These are phyloP conservation scores for Phytomonas sp. DNA, from an alignment of 208 protist species.

Conservation along the genomic window DNA sequence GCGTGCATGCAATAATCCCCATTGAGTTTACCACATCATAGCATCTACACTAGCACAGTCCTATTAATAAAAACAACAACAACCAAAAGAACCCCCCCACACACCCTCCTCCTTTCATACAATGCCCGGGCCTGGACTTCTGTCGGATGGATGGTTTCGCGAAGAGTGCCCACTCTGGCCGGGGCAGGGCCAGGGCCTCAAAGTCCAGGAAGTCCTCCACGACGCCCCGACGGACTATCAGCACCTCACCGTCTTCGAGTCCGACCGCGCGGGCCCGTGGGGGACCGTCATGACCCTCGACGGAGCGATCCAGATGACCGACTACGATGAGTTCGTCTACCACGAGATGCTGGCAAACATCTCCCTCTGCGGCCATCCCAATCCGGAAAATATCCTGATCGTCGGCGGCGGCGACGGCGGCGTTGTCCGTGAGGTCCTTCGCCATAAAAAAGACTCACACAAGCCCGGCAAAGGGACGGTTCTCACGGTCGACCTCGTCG, in stretches of 20 bases:
- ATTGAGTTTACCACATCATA: too few relatives aligned
- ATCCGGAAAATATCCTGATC: conserved; percentile 92
- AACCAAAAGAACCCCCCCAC: background rate
- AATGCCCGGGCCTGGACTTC: conserved; percentile 68
- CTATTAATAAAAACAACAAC: background rate
- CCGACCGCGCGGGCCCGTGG: conserved; percentile 78
- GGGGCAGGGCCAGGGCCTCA: conserved; percentile 77
- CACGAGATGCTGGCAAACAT: conserved; percentile 98
- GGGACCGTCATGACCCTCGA: conserved; percentile 96
- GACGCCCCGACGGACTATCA: conserved; percentile 78
- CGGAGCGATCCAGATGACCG: conserved; percentile 94
- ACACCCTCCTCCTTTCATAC: conserved; percentile 4
- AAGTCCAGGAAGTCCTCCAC: conserved; percentile 85
- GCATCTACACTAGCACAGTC: too few relatives aligned
- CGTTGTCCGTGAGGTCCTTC: conserved; percentile 94
- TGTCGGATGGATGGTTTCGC: conserved; percentile 85
- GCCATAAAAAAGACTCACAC: conserved; percentile 51
- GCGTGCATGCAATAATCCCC: too few relatives aligned
- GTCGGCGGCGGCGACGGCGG: conserved; percentile 98
- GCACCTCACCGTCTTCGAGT: conserved; percentile 85
- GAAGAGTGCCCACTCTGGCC: conserved; percentile 86
- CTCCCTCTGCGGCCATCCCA: conserved; percentile 84
- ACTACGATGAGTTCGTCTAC: conserved; percentile 97
- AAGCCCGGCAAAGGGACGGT: conserved; percentile 41
- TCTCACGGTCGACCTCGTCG: conserved; percentile 91